Evolutionary conservation across 2,329 filamentous ascomycete species (phyloP).

Genomic region (Paracamarosporium sp.): DNA sequence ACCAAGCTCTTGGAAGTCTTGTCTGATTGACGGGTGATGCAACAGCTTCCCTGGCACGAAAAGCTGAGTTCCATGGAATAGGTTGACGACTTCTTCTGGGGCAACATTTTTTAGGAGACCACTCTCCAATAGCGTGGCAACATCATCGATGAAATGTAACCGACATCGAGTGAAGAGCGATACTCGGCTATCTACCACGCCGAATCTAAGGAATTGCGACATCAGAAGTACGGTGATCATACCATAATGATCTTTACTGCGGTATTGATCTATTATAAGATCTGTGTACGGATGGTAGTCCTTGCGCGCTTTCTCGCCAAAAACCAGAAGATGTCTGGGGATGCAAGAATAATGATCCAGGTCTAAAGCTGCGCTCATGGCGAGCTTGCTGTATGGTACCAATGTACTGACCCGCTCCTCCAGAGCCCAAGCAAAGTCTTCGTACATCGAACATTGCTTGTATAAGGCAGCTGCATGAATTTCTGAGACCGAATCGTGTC

Average conservation of each 20-base stretch:
- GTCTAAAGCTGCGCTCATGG: background rate
- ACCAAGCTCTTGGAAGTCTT: background rate
- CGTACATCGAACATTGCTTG: background rate
- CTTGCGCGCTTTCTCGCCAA: background rate
- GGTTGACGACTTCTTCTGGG: background rate
- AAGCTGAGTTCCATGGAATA: background rate
- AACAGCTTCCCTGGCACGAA: background rate
- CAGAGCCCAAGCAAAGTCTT: background rate
- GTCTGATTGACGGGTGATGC: background rate
- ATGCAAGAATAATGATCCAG: background rate
- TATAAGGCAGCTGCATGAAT: background rate
- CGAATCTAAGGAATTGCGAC: background rate
- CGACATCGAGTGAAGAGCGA: background rate
- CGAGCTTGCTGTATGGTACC: background rate
- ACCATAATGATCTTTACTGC: background rate
- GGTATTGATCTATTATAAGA: background rate
- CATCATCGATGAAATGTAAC: background rate
- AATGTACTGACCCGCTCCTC: background rate
- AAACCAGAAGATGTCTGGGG: background rate
- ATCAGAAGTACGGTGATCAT: background rate
- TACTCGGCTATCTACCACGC: background rate
- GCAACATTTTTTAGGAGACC: background rate
- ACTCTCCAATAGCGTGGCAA: background rate
- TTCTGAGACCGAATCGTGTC: background rate
- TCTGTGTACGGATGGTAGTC: background rate